Percentiles rank a stretch among this genome's conserved stretches.
phyloP scores from a whole-genome alignment of 2,329 filamentous ascomycete species.

The Colletotrichum sublineola region DNA sequence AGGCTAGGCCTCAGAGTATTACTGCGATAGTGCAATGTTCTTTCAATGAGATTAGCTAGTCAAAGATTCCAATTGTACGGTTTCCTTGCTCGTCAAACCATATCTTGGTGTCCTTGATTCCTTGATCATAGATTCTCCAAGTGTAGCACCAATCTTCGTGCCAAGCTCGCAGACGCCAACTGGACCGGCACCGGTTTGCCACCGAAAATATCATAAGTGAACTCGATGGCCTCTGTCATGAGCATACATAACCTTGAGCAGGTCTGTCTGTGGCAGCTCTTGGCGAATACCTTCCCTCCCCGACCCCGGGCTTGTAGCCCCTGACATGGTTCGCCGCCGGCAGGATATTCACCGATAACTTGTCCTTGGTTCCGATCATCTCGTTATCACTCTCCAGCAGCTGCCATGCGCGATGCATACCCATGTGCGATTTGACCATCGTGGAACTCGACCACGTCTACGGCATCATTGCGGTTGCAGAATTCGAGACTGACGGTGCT shows the following conservation, averaged over 20 bases:
- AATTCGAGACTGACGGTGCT: constrained; percentile 43
- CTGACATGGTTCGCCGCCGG: constrained; percentile 68
- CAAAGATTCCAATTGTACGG: constrained; percentile 18
- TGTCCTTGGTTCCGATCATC: constrained; percentile 77
- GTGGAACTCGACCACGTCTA: constrained; percentile 74
- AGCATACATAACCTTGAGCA: constrained; percentile 76
- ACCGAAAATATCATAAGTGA: constrained; percentile 70
- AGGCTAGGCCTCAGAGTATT: no score
- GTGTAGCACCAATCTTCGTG: constrained; percentile 71
- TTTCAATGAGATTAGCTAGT: neutral
- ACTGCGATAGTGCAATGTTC: neutral
- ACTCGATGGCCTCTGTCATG: constrained; percentile 74
- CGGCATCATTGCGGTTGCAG: constrained; percentile 50
- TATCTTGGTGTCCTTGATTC: constrained; percentile 68
- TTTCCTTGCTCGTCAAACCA: constrained; percentile 64
- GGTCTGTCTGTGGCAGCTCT: constrained; percentile 69
- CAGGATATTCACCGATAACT: constrained; percentile 71
- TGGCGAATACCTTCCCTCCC: constrained; percentile 61
- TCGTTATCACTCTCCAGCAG: constrained; percentile 77
- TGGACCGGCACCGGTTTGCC: constrained; percentile 67
- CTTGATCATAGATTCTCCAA: constrained; percentile 69
- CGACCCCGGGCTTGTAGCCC: constrained; percentile 59
- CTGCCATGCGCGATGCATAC: constrained; percentile 76
- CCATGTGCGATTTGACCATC: constrained; percentile 74
- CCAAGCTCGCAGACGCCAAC: constrained; percentile 68